Base-by-base conservation (phyloP, 192 early-diverging fungal species). In the Coemansia sp. region DNA sequence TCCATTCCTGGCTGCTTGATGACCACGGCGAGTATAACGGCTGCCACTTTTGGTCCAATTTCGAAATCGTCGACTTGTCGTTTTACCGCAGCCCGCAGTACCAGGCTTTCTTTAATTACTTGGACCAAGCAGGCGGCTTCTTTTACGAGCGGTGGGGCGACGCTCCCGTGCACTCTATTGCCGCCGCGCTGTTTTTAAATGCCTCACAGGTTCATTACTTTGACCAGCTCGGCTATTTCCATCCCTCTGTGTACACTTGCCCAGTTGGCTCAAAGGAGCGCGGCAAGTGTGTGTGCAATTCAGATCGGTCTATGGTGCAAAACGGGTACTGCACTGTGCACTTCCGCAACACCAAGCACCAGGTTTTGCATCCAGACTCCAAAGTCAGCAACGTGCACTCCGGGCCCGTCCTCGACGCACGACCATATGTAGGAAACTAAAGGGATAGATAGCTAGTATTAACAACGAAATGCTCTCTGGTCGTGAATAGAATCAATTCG, bases 11-110 rank as follows among this genome's bases (percentile, higher is more conserved):
- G 67, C 46, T 79, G 19, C 27, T 56, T 15, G 39, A 48, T 22
- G 51, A 59, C 30, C 34, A 40, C 39, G 75, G 69, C 40, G 32
- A 33, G 14, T 87, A 88, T 51, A 85, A 85, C 45, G 60, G 74
- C 7, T 90, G 85, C 60, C 86, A 90, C 51, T 88, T 85, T 47
- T 91, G 91, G 90, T 84, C 83, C 35, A 94, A 94, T 50, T 94
- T 94, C 77, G 92, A 94, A 65, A 93, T 94, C 51, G 89, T 78
- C 25, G 72, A 85, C 51, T 58, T 92, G 42, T 78, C 84, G 18
- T 84, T 93, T 43, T 88, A 85, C 54, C 66, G 87, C 41, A 64
- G 65, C 39, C 31, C 66, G 7, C 42, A 70, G 33, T 90, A 90
- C 57, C 48, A 61, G 30, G 69, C 68, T 29, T 91, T 81, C 52